phyloP scores from a whole-genome alignment of 805 yeast genomes.

The Lipomyces mesembrius region DNA sequence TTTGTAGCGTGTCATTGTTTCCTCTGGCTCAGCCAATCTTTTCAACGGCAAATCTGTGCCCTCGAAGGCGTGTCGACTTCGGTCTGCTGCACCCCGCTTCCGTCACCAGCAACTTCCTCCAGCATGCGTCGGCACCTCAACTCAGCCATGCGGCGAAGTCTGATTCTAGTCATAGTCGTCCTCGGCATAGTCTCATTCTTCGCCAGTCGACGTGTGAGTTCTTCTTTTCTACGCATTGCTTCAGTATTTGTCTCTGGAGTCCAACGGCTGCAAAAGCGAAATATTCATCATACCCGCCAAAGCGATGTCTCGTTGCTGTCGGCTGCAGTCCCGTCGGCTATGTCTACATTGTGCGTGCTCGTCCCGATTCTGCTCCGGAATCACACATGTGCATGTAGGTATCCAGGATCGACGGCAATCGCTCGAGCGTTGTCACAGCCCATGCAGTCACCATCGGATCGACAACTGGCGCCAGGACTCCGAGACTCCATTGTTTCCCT shows the following conservation, averaged over 20 bases:
- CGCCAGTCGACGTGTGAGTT: constrained; percentile 24
- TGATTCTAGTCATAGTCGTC: constrained; percentile 14
- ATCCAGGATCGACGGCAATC: no score
- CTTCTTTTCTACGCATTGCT: neutral
- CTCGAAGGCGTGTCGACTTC: neutral
- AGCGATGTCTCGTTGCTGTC: no score
- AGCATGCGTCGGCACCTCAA: constrained; percentile 18
- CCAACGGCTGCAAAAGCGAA: neutral
- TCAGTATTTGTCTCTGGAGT: neutral
- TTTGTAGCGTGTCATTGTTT: no score
- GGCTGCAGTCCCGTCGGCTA: no score
- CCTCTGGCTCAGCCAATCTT: no score
- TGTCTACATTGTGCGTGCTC: no score
- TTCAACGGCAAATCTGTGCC: neutral
- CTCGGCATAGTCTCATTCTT: constrained; percentile 15
- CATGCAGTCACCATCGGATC: no score
- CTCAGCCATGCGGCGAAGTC: constrained; percentile 28
- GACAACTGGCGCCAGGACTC: neutral
- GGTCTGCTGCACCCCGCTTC: neutral
- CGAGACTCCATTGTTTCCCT: neutral
- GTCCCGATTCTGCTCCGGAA: no score
- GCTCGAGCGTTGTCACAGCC: no score
- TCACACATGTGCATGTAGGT: no score
- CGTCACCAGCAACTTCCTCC: neutral
- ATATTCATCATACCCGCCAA: no score